Conservation (phyloP, 441 rosid species). For the Melastoma candidum region DNA sequence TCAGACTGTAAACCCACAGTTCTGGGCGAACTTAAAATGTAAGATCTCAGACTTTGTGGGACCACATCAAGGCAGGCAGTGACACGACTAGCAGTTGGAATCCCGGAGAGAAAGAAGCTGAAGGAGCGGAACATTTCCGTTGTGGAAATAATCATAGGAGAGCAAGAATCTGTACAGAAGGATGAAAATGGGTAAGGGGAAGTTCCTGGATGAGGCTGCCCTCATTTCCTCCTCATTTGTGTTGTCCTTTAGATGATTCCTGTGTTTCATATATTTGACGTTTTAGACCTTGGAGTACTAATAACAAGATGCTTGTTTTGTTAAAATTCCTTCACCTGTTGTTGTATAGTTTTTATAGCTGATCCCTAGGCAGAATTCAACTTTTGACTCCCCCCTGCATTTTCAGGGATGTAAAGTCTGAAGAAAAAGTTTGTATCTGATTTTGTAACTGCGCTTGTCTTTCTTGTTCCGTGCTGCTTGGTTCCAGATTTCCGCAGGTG, state of each 20-base stretch:
- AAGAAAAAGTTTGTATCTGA: no score
- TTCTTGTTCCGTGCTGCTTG: no score
- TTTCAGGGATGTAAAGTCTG: no score
- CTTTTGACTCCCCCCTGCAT: no score
- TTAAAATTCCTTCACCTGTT: no score
- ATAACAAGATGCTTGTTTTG: no score
- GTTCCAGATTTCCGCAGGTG: no score
- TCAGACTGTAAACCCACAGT: constrained; percentile 41
- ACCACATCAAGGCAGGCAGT: constrained; percentile 38
- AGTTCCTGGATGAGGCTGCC: neutral
- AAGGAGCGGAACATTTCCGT: constrained; percentile 8
- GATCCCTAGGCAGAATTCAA: no score
- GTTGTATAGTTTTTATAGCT: no score
- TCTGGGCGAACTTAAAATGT: constrained; percentile 62
- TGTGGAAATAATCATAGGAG: constrained; percentile 2
- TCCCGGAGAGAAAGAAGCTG: constrained; percentile 49
- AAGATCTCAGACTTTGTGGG: constrained; percentile 58
- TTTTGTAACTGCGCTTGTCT: no score
- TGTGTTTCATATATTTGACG: neutral
- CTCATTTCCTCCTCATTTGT: constrained; percentile 1
- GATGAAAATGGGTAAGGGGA: neutral
- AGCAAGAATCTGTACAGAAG: neutral
- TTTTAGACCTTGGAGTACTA: no score
- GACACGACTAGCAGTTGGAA: constrained; percentile 32
- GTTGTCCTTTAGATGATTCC: neutral